Evolutionary conservation across 495 filamentous ascomycete genomes (phyloP), one percentile per base, ranked within the genome.

Genomic region (Tuber brumale): DNA sequence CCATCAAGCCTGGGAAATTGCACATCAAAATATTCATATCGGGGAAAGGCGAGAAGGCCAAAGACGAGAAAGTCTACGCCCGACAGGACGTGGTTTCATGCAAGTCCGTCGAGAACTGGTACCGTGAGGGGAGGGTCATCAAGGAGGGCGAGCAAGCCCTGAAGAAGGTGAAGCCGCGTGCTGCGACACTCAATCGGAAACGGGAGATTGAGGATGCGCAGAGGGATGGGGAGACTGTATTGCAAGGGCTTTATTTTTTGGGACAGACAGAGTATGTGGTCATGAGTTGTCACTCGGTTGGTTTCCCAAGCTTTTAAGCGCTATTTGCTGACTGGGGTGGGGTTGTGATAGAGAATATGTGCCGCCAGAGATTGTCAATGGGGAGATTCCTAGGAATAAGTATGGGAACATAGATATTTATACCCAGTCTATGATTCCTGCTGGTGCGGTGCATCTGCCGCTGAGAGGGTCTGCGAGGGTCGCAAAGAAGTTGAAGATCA

Each of bases 381-480:
- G 95, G 6, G 86, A 91, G 10, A 97, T 99, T 72, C 96, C 95
- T 8, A 95, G 93, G 84, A 99, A 99, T 81, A 89, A 91, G 51
- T 99, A 94, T 81, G 94, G 95, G 12, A 99, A 99, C 83, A 97
- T 97, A 77, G 96, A 99, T 84, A 90, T 97, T 77, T 99, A 94
- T 82, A 94, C 92, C 4, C 91, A 93, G 70, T 93, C 91, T 74
- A 98, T 99, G 95, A 91, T 97, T 27, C 95, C 95, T 2, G 80
- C 86, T 69, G 95, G 90, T 1, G 94, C 95, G 9, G 87, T 92
- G 18, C 95, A 99, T 83, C 86, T 99, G 31, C 92, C 92, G 0
- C 89, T 90, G 70, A 89, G 91, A 51, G 92, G 94, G 6, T 91
- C 91, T 0, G 90, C 89, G 61, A 89, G 89, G 72, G 86, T 98